phyloP scores from a whole-genome alignment of 2,329 filamentous ascomycete genomes.

The Eurotiales sp. region DNA sequence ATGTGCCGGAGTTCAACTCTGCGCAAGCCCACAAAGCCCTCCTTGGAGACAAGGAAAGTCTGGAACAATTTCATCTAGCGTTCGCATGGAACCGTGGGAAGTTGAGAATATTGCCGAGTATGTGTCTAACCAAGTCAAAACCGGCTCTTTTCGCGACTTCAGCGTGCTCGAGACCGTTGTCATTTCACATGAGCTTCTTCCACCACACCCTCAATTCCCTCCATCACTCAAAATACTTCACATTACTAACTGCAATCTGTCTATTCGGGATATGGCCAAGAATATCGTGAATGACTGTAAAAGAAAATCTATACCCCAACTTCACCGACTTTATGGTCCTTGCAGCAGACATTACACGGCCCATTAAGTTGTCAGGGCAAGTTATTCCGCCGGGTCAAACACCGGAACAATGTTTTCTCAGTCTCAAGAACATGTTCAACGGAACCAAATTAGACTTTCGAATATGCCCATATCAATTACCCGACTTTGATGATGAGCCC shows the following conservation, averaged over 20 bases:
- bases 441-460: conserved; percentile 8
- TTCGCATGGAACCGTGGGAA: conserved; percentile 13
- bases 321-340: conserved; percentile 17
- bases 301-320: conserved; percentile 19
- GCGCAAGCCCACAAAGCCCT: conserved; percentile 16
- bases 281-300: conserved; percentile 20
- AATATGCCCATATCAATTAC: not conserved
- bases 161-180: conserved; percentile 15
- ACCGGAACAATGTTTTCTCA: conserved; percentile 17
- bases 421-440: conserved; percentile 18
- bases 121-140: conserved; percentile 15
- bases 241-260: conserved; percentile 22
- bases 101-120: too few relatives aligned
- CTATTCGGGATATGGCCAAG: conserved; percentile 17
- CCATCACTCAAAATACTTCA: conserved; percentile 16
- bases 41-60: conserved; percentile 19
- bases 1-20: conserved; percentile 16
- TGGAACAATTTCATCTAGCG: conserved; percentile 18
- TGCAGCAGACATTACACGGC: conserved; percentile 18
- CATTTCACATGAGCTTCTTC: conserved; percentile 20
- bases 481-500: conserved; percentile 54
- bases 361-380: conserved; percentile 18
- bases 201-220: conserved; percentile 20
- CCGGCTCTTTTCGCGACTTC: conserved; percentile 22
- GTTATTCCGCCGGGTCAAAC: conserved; percentile 18